A percentile compares a stretch with the other conserved stretches of the same genome.
Conservation (phyloP, 2,329 filamentous ascomycete species). For the Plenodomus biglobosus region DNA sequence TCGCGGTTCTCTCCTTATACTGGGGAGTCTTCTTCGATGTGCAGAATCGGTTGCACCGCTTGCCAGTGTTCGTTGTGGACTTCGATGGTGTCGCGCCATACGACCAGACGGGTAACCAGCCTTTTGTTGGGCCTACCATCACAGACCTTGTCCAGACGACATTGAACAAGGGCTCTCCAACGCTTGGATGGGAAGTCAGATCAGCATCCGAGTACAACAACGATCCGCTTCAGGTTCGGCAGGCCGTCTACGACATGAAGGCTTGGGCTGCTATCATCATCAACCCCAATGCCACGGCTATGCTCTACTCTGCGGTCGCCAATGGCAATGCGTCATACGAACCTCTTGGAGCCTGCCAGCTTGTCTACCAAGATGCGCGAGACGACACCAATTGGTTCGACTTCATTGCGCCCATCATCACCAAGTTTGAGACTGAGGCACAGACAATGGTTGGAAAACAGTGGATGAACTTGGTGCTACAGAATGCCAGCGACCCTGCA, state of each 20-base stretch:
- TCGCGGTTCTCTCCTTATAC: slow-evolving; percentile 60
- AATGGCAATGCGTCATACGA: slow-evolving; percentile 62
- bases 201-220: slow-evolving; percentile 56
- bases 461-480: slow-evolving; percentile 48
- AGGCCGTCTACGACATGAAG: slow-evolving; percentile 61
- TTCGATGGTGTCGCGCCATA: slow-evolving; percentile 63
- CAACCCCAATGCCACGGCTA: slow-evolving; percentile 62
- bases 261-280: slow-evolving; percentile 64
- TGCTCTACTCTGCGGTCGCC: slow-evolving; percentile 58
- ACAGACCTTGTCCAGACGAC: slow-evolving; percentile 51
- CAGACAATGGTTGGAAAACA: slow-evolving; percentile 52
- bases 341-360: slow-evolving; percentile 60
- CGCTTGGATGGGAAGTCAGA: slow-evolving; percentile 55
- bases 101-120: slow-evolving; percentile 43
- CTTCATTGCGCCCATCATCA: slow-evolving; percentile 58
- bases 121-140: slow-evolving; percentile 61
- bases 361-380: slow-evolving; percentile 58
- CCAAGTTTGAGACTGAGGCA: slow-evolving; percentile 51
- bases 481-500: slow-evolving; percentile 46
- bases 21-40: slow-evolving; percentile 61
- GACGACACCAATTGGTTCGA: slow-evolving; percentile 58
- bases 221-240: slow-evolving; percentile 59
- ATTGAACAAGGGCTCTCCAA: slow-evolving; percentile 41
- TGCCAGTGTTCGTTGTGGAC: slow-evolving; percentile 61
- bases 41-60: slow-evolving; percentile 49